Base-by-base conservation (phyloP, 345 rosid species). In the Barbarea vulgaris region DNA sequence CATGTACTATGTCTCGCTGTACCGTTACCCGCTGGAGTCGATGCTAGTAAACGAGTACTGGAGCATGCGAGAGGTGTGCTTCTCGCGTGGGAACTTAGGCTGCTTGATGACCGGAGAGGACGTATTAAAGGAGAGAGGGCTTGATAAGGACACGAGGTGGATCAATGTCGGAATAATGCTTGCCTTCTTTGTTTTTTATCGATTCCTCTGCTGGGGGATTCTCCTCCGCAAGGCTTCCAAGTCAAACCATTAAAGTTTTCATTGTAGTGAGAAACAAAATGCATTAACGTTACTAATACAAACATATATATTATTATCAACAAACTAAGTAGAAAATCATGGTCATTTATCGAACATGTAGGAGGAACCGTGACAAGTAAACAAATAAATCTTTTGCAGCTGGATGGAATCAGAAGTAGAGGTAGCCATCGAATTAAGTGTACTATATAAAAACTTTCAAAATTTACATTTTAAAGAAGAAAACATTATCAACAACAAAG, bases 1-100 rank as follows among this genome's bases (percentile, higher is more conserved):
- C 81, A 88, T 92, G 97, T 89, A 95, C 82, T 95, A 95, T 15
- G 89, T 90, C 7, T 92, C 97, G 0, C 80, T 94, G 4, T 88
- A 91, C 28, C 80, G 91, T 60, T 94, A 94, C 70, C 98, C 97
- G 1, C 81, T 93, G 70, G 98, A 94, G 73, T 74, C 87, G 3
- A 75, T 91, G 76, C 61, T 89, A 21, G 86, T 87, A 12, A 94
- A 91, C 33, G 96, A 94, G 80, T 91, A 91, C 69, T 91, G 97
- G 98, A 85, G 90, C 36, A 5, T 33, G 69, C 82, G 86, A 70
- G 63, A 69, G 0, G 85, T 86, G 46, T 89, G 98, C 65, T 91
- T 89, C 76, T 85, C 91, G 7, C 37, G 21, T 0, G 73, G 39
- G 9, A 52, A 27, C n/a, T 24, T 25, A 22, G 42, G 53, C 3